Evolutionary conservation across 2,329 filamentous ascomycete species (phyloP).

Genomic region (Phialophora chinensis): DNA sequence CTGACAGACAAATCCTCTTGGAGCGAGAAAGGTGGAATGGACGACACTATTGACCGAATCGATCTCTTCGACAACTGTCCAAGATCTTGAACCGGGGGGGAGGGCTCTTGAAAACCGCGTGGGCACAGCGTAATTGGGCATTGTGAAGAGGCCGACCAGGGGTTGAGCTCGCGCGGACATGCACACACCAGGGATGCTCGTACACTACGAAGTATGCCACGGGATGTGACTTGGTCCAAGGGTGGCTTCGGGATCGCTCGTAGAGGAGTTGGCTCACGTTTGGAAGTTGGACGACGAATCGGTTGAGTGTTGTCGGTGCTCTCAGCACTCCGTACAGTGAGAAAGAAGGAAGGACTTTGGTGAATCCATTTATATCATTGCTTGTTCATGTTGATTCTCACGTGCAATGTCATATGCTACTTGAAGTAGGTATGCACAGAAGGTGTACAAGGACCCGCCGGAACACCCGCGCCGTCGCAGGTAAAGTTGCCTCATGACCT

Average conservation of each 20-base stretch:
- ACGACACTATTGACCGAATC: background rate
- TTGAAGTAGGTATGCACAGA: background rate
- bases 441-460: background rate
- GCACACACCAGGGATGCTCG: no score
- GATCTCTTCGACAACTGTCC: background rate
- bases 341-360: background rate
- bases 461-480: background rate
- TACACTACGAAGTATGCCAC: no score
- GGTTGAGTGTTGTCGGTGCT: background rate
- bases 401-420: background rate
- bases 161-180: no score
- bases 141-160: background rate
- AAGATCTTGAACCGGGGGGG: background rate
- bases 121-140: background rate
- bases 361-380: background rate
- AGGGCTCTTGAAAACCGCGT: background rate
- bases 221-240: no score
- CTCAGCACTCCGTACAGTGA: background rate
- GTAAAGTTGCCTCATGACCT: background rate
- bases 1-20: background rate
- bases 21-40: background rate
- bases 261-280: background rate
- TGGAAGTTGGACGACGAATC: background rate
- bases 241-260: background rate
- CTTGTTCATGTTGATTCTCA: background rate